Evolutionary conservation across 1,284 basidiomycete species (phyloP).

Genomic region (Melampsora larici-populina): DNA sequence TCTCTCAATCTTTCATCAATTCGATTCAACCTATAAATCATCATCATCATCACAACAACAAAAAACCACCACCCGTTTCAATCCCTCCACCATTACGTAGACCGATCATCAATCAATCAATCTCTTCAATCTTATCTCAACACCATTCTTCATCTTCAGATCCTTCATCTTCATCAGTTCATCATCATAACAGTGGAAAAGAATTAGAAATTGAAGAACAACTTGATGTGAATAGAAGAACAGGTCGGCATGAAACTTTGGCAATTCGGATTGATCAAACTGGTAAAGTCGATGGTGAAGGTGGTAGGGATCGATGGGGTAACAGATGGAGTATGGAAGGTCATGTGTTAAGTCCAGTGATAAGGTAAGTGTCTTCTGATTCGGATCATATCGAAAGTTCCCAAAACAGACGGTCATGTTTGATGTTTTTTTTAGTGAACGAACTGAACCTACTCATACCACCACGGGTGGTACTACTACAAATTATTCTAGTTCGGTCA

Average conservation of each 20-base stretch:
- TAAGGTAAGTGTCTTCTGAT: constrained; percentile 24
- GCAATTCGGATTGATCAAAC: constrained; percentile 6
- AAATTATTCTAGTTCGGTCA: too few relatives aligned
- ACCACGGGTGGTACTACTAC: background rate
- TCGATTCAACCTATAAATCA: background rate
- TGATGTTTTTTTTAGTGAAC: background rate
- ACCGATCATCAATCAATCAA: background rate
- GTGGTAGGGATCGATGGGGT: constrained; percentile 29
- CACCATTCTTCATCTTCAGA: background rate
- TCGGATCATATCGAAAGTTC: too few relatives aligned
- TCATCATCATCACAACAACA: background rate
- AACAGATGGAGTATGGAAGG: constrained; percentile 37
- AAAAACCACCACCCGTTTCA: constrained; percentile 28
- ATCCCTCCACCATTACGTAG: constrained; percentile 18
- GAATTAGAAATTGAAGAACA: constrained; percentile 31
- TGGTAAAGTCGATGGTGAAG: background rate
- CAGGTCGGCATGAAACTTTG: constrained; percentile 14
- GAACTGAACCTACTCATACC: constrained; percentile 37
- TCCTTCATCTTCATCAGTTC: background rate
- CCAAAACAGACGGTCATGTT: too few relatives aligned
- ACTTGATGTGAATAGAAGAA: constrained; percentile 14
- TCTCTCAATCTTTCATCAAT: background rate
- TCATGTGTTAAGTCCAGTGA: constrained; percentile 38
- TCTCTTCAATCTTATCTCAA: background rate
- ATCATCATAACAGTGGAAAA: background rate